A percentile compares a stretch with the other conserved stretches of the same genome.
Evolutionary conservation across 106 monocot species (phyloP).

Genomic region (Dendrobium nobile): DNA sequence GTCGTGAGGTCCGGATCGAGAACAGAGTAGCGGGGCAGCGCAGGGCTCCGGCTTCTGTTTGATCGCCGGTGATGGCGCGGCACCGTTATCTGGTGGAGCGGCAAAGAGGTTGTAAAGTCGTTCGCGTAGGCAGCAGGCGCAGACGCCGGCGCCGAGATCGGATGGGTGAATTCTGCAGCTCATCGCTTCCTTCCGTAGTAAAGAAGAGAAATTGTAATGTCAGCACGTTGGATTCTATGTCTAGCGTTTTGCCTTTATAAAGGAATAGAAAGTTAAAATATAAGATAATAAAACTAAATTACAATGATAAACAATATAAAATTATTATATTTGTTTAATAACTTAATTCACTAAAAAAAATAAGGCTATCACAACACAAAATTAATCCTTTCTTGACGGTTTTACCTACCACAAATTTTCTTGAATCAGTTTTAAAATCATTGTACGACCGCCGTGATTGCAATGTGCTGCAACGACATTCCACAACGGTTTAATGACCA

Average conservation of each 20-base stretch:
- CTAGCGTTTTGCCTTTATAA: not conserved
- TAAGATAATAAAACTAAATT: too few relatives aligned
- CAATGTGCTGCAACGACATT: too few relatives aligned
- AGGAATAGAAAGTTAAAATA: too few relatives aligned
- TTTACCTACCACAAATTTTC: too few relatives aligned
- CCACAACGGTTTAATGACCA: too few relatives aligned
- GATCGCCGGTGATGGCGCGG: not conserved
- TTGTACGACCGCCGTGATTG: too few relatives aligned
- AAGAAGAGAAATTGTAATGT: not conserved
- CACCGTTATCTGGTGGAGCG: not conserved
- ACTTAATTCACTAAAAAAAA: too few relatives aligned
- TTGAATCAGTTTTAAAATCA: too few relatives aligned
- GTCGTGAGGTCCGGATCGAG: not conserved
- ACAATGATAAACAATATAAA: too few relatives aligned
- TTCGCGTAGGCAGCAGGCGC: slow-evolving; percentile 9
- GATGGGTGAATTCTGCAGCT: slow-evolving; percentile 12
- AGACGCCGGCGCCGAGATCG: slow-evolving; percentile 10
- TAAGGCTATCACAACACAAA: too few relatives aligned
- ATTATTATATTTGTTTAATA: too few relatives aligned
- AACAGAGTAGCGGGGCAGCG: not conserved
- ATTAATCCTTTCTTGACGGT: too few relatives aligned
- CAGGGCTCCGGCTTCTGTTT: not conserved
- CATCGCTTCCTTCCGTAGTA: not conserved
- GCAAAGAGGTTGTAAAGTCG: not conserved
- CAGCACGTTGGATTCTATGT: not conserved